Evolutionary conservation across 2,329 filamentous ascomycete genomes (phyloP).

Genomic region (Beauveria sp.): DNA sequence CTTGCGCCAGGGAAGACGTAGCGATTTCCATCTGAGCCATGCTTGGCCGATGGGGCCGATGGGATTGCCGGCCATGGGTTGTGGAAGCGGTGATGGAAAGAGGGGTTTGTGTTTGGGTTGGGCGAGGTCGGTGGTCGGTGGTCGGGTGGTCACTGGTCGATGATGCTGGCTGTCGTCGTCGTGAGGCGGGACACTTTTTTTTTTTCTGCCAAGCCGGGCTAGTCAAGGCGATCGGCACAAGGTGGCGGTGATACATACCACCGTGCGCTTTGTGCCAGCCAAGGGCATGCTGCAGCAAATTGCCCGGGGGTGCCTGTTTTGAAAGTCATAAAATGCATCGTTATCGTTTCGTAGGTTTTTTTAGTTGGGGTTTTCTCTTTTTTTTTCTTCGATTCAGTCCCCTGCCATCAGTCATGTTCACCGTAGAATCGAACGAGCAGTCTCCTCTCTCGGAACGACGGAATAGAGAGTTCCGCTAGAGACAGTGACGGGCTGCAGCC

Average conservation of each 20-base stretch:
- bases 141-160: not conserved
- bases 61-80: slow-evolving; percentile 27
- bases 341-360: not conserved
- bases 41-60: slow-evolving; percentile 30
- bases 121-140: not conserved
- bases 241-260: not conserved
- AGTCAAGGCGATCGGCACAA: not conserved
- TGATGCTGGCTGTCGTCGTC: not conserved
- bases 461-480: not conserved
- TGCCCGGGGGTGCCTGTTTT: not conserved
- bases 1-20: slow-evolving; percentile 57
- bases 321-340: not conserved
- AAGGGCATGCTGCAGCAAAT: not conserved
- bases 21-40: slow-evolving; percentile 56
- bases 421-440: no score
- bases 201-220: not conserved
- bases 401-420: no score
- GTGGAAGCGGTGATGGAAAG: not conserved
- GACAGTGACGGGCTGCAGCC: not conserved
- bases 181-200: slow-evolving; percentile 1
- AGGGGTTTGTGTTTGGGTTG: not conserved
- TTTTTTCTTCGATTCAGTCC: not conserved
- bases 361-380: not conserved
- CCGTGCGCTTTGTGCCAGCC: not conserved
- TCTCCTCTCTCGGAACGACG: not conserved